A percentile compares a stretch with the other conserved stretches of the same genome.
Conservation (phyloP, 2,329 filamentous ascomycete species). For the Escovopsis weberi region DNA sequence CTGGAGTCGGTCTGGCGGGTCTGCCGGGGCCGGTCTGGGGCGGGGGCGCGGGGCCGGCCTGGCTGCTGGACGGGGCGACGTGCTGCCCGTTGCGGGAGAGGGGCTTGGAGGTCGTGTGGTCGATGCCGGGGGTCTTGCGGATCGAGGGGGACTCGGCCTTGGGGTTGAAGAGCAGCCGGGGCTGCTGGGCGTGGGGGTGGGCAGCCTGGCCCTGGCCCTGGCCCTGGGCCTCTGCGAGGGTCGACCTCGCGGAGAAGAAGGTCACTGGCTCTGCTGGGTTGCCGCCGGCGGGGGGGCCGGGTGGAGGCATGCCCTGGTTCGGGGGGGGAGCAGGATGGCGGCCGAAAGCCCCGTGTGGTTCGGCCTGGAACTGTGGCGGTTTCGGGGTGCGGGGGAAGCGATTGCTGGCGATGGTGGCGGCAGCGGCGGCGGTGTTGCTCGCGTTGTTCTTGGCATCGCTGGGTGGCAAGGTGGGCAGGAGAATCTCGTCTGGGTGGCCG, state of each 20-base stretch:
- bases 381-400: slow-evolving; percentile 19
- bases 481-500: slow-evolving; percentile 64
- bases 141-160: slow-evolving; percentile 71
- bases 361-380: slow-evolving; percentile 12
- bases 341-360: slow-evolving; percentile 7
- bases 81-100: slow-evolving; percentile 44
- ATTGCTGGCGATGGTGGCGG: neutral
- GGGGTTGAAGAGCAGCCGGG: slow-evolving; percentile 51
- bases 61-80: slow-evolving; percentile 26
- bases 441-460: too few species aligned
- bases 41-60: slow-evolving; percentile 10
- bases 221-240: slow-evolving; percentile 20
- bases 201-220: slow-evolving; percentile 24
- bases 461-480: slow-evolving; percentile 25
- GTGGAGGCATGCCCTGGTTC: slow-evolving; percentile 13
- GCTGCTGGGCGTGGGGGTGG: slow-evolving; percentile 13
- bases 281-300: slow-evolving; percentile 16
- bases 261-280: slow-evolving; percentile 31
- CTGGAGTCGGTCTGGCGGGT: slow-evolving; percentile 16
- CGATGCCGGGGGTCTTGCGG: slow-evolving; percentile 74
- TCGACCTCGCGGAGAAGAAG: slow-evolving; percentile 57
- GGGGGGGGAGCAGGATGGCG: slow-evolving; percentile 10
- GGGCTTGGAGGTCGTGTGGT: slow-evolving; percentile 65
- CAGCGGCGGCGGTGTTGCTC: neutral
- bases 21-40: slow-evolving; percentile 4